These are phyloP conservation scores for Zygosaccharomyces siamensis DNA, from an alignment of 805 yeast species.

Conservation along the genomic window DNA sequence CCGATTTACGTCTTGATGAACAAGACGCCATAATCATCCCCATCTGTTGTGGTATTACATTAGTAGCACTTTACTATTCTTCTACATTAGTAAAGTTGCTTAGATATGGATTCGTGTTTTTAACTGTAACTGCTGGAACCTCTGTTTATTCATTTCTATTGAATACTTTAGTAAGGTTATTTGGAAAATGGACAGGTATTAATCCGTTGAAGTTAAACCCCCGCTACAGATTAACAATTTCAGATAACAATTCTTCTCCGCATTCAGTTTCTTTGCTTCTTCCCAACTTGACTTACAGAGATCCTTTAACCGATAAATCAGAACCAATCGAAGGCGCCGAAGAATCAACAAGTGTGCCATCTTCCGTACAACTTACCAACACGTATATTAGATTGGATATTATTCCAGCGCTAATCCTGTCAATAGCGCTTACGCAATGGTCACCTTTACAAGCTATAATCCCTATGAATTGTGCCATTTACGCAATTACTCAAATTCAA, in stretches of 20 bases:
- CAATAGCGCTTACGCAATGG: constrained; percentile 24
- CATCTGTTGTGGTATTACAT: constrained; percentile 36
- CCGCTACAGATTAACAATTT: constrained; percentile 41
- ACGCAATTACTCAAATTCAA: constrained; percentile 38
- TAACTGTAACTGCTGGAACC: constrained; percentile 35
- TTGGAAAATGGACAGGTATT: constrained; percentile 27
- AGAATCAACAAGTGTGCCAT: constrained; percentile 19
- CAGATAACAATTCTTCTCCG: constrained; percentile 35
- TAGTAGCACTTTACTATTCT: constrained; percentile 18
- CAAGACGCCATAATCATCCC: constrained; percentile 43
- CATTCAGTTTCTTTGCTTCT: constrained; percentile 39
- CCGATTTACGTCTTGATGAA: constrained; percentile 15
- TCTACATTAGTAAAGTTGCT: constrained; percentile 33
- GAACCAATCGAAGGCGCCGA: constrained; percentile 29
- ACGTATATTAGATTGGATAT: constrained; percentile 35
- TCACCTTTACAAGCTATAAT: constrained; percentile 48
- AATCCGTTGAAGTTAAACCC: constrained; percentile 30
- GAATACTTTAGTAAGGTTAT: constrained; percentile 28
- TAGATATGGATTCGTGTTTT: constrained; percentile 35
- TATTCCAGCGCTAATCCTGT: constrained; percentile 22
- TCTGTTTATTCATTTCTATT: constrained; percentile 30
- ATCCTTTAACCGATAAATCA: constrained; percentile 11
- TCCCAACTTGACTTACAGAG: constrained; percentile 29
- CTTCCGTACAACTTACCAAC: constrained; percentile 35
- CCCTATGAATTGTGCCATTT: constrained; percentile 42